phyloP scores from a whole-genome alignment of 169 alveolate species.

The Plasmodium inui region DNA sequence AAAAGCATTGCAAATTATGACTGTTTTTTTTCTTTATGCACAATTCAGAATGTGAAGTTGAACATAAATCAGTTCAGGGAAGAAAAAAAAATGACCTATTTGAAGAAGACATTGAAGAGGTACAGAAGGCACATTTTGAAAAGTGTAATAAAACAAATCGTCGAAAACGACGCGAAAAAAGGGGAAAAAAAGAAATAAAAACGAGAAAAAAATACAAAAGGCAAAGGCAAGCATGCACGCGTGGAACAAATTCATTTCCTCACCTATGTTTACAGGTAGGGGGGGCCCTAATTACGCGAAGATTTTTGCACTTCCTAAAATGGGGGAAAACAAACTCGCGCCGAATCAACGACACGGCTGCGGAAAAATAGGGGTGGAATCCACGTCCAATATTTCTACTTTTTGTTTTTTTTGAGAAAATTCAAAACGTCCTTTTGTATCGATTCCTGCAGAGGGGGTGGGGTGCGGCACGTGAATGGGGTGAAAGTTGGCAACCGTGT shows the following conservation, averaged over 20 bases:
- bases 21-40: neutral
- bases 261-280: constrained; percentile 8
- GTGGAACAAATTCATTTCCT: neutral
- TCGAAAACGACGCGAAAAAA: neutral
- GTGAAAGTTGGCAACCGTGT: neutral
- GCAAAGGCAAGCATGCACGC: constrained; percentile 2
- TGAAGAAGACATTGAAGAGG: constrained; percentile 18
- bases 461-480: neutral
- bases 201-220: neutral
- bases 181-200: neutral
- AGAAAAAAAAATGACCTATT: constrained; percentile 11
- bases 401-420: constrained; percentile 22
- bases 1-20: neutral
- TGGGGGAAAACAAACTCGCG: constrained; percentile 22
- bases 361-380: constrained; percentile 14
- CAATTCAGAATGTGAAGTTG: constrained; percentile 17
- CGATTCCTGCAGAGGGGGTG: constrained; percentile 25
- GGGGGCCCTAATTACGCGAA: constrained; percentile 1
- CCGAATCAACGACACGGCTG: neutral
- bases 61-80: constrained; percentile 5
- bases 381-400: neutral
- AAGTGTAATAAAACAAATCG: constrained; percentile 9
- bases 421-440: constrained; percentile 67
- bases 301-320: constrained; percentile 6
- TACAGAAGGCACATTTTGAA: constrained; percentile 2